Base-by-base conservation (phyloP, 1,284 basidiomycete genomes). In the Ustilago hordei region DNA sequence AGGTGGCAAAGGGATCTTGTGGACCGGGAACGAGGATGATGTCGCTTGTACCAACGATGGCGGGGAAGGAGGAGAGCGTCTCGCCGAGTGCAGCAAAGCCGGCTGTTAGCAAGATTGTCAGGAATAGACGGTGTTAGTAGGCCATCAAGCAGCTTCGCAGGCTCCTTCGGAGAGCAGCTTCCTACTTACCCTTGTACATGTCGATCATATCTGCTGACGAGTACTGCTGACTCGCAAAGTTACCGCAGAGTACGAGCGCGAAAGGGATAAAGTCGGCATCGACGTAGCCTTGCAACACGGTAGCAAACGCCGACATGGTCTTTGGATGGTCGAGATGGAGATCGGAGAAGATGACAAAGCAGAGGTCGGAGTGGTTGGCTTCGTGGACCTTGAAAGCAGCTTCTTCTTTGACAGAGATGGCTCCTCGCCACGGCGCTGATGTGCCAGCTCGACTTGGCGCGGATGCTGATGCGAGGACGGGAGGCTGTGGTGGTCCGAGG, bases 21-120 rank as follows among this genome's bases (percentile, higher is more conserved):
- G 97, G 95, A 0, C 97, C 96, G 2, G 96, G 96, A 13, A 99
- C 92, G 75, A 99, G 91, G 60, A 99, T 90, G 86, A 98, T 96
- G 83, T 97, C 94, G 1, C 94, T 95, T 43, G 88, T 88, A 9
- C 91, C 90, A 15, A 91, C 90, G 56, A 98, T 91, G 32, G 89
- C 84, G 2, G 94, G 93, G 81, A 95, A 96, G 4, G 91, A 89
- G 5, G 91, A 88, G 64, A 99, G 92, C 28, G 98, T 88, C 74
- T 95, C 94, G 4, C 92, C 94, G 9, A 99, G 88, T 0, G 90
- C 89, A 0, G 39, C 17, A 53, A 78, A 68, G 34, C 69, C 64
- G 31, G 56, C 54, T 67, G 45, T 23, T 34, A 58, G 23, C 50
- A 52, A 28, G 43, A 43, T 39, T 28, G 23, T 28, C 23, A 28